Percentiles rank a stretch among this genome's conserved stretches.
Conservation (phyloP, 176 grass and related monocot genomes). For the Panicum miliaceum region DNA sequence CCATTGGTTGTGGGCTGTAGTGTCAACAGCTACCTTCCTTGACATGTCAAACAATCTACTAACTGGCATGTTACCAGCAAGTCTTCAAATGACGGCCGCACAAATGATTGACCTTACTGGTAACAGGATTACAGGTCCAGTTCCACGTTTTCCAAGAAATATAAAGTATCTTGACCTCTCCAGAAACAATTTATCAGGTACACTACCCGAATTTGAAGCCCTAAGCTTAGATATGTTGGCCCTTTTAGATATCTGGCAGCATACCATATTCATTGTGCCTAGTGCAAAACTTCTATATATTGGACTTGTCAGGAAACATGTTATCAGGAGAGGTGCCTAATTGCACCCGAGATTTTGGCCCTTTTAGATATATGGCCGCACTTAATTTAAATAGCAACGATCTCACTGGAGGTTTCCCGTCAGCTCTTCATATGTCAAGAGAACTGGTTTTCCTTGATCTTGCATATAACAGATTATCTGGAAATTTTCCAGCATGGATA, state of each 20-base stretch:
- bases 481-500: not conserved
- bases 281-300: not conserved
- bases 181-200: conserved; percentile 16
- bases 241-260: conserved; percentile 18
- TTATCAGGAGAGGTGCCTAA: not conserved
- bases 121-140: not conserved
- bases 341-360: not conserved
- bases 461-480: not conserved
- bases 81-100: not conserved
- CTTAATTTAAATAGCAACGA: not conserved
- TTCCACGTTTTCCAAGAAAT: not conserved
- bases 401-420: conserved; percentile 25
- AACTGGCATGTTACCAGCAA: conserved; percentile 20
- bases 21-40: not conserved
- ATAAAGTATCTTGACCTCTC: not conserved
- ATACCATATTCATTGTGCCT: conserved; percentile 19
- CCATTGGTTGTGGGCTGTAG: not conserved
- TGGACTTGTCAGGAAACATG: not conserved
- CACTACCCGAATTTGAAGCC: not conserved
- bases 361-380: not conserved
- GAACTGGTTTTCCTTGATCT: not conserved
- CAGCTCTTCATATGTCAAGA: not conserved
- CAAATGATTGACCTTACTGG: not conserved
- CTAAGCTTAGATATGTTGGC: accelerated
- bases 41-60: conserved; percentile 24